These are phyloP conservation scores for Cichorium intybus DNA, from an alignment of 140 eudicot species.

Conservation along the genomic window DNA sequence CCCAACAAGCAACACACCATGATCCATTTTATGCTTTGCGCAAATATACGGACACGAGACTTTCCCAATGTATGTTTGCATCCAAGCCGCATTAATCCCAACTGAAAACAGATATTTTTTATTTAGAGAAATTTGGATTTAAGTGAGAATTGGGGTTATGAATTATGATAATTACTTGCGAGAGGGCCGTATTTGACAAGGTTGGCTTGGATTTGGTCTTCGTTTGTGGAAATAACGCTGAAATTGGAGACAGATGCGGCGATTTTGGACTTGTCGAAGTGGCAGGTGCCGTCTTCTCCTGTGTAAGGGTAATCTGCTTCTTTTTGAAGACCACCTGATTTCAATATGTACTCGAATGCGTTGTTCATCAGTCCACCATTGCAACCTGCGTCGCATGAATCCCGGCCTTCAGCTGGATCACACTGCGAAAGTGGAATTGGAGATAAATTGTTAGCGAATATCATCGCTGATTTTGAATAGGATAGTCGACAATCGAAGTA, in stretches of 20 bases:
- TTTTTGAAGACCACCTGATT: constrained; percentile 72
- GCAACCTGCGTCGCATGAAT: constrained; percentile 82
- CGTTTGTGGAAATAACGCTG: constrained; percentile 68
- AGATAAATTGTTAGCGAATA: neutral
- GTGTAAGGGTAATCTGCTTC: constrained; percentile 90
- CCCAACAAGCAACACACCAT: constrained; percentile 86
- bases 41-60: constrained; percentile 92
- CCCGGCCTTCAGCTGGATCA: constrained; percentile 62
- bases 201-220: constrained; percentile 91
- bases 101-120: constrained; percentile 35
- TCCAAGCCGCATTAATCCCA: constrained; percentile 78
- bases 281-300: constrained; percentile 64
- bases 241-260: constrained; percentile 83
- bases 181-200: constrained; percentile 89
- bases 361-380: constrained; percentile 91
- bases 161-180: constrained; percentile 56
- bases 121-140: neutral
- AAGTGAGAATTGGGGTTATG: neutral
- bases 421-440: constrained; percentile 46
- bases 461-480: neutral
- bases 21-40: constrained; percentile 53
- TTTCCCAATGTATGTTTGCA: constrained; percentile 88
- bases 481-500: neutral
- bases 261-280: constrained; percentile 66
- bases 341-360: constrained; percentile 79